These are phyloP conservation scores for Yamadazyma mexicana DNA, from an alignment of 1,139 yeast genomes.

Conservation along the genomic window DNA sequence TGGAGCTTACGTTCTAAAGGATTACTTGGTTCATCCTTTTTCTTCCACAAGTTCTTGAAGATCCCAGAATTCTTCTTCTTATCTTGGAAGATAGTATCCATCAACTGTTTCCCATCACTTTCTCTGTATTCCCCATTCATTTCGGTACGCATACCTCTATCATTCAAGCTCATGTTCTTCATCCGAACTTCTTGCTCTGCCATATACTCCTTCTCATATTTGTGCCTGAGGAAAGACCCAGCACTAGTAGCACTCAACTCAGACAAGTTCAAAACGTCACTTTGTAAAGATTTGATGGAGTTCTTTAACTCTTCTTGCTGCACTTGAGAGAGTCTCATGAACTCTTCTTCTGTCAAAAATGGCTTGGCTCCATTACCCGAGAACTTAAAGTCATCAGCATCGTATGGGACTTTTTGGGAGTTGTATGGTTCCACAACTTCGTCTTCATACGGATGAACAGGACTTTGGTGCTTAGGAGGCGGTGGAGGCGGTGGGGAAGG, in stretches of 20 bases:
- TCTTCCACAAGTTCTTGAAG: slow-evolving; percentile 51
- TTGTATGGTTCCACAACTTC: neutral
- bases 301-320: slow-evolving; percentile 43
- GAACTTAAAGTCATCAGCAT: slow-evolving; percentile 39
- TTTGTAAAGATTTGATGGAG: slow-evolving; percentile 45
- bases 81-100: slow-evolving; percentile 46
- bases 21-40: slow-evolving; percentile 28
- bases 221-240: slow-evolving; percentile 78
- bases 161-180: slow-evolving; percentile 21
- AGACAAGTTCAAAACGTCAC: slow-evolving; percentile 50
- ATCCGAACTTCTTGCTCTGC: slow-evolving; percentile 22
- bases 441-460: slow-evolving; percentile 8
- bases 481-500: slow-evolving; percentile 52
- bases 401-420: slow-evolving; percentile 27
- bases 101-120: slow-evolving; percentile 27
- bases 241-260: slow-evolving; percentile 90
- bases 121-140: slow-evolving; percentile 14
- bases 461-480: slow-evolving; percentile 40
- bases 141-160: slow-evolving; percentile 14
- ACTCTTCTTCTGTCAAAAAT: slow-evolving; percentile 30
- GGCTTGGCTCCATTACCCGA: slow-evolving; percentile 22
- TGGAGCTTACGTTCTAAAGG: slow-evolving; percentile 36
- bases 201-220: slow-evolving; percentile 43
- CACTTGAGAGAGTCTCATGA: slow-evolving; percentile 28
- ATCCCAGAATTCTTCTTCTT: slow-evolving; percentile 53